Evolutionary conservation across 1,284 basidiomycete species (phyloP).

Genomic region (Pseudozyma hubeiensis): DNA sequence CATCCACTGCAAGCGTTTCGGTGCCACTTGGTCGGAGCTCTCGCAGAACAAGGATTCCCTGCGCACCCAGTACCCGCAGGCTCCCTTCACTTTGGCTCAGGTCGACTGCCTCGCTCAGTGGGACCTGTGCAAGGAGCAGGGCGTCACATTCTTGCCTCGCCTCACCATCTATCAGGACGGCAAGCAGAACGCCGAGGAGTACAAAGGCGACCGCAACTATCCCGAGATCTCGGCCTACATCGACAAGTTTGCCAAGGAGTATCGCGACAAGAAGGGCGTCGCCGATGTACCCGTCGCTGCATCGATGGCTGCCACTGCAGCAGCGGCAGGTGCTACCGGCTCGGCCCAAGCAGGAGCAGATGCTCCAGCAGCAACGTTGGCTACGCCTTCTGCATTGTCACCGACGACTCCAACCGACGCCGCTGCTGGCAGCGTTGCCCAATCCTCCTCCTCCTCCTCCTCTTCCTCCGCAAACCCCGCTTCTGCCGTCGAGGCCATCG

Average conservation of each 20-base stretch:
- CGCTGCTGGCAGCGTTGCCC: constrained; percentile 1
- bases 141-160: constrained; percentile 50
- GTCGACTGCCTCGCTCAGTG: constrained; percentile 60
- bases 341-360: constrained; percentile 9
- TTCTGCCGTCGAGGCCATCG: constrained; percentile 12
- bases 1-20: constrained; percentile 79
- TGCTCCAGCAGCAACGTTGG: constrained; percentile 1
- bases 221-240: constrained; percentile 56
- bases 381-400: constrained; percentile 9
- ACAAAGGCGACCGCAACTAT: constrained; percentile 57
- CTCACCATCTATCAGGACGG: constrained; percentile 63
- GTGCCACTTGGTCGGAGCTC: constrained; percentile 85
- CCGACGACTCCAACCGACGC: constrained; percentile 7
- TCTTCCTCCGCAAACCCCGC: constrained; percentile 4
- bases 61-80: constrained; percentile 70
- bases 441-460: constrained; percentile 8
- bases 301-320: constrained; percentile 3
- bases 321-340: constrained; percentile 7
- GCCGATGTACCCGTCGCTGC: constrained; percentile 19
- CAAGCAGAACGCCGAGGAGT: constrained; percentile 35
- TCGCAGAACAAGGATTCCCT: constrained; percentile 73
- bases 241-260: constrained; percentile 51
- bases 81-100: constrained; percentile 63
- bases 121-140: constrained; percentile 60
- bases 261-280: constrained; percentile 48